phyloP scores from a whole-genome alignment of 108 stramenopile species.

The Schizochytrium sp. region DNA sequence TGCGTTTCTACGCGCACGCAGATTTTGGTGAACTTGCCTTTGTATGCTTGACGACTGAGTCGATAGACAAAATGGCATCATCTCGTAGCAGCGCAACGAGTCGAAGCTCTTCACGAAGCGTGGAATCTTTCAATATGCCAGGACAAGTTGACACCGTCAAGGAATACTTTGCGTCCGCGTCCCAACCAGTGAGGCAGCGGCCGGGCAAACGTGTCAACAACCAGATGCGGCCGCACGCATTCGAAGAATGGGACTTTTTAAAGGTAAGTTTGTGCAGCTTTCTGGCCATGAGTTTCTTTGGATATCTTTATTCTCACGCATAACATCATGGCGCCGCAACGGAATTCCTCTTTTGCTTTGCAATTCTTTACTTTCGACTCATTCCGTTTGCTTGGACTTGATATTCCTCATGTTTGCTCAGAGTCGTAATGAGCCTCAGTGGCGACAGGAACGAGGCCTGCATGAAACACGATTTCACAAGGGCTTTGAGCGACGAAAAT shows the following conservation, averaged over 20 bases:
- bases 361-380: too few species aligned
- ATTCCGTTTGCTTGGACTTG: too few species aligned
- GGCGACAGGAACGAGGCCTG: not conserved
- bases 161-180: not conserved
- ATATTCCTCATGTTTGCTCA: not conserved
- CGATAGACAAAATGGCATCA: not conserved
- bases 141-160: not conserved
- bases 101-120: not conserved
- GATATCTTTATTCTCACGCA: too few species aligned
- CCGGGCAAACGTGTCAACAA: not conserved
- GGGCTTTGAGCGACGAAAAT: conserved; percentile 1
- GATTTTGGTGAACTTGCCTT: too few species aligned
- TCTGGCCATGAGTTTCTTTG: too few species aligned
- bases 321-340: too few species aligned
- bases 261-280: not conserved
- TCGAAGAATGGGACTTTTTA: not conserved
- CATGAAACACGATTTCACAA: not conserved
- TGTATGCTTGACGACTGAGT: too few species aligned
- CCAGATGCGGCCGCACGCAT: not conserved
- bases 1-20: too few species aligned
- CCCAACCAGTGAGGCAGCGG: not conserved
- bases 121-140: not conserved
- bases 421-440: not conserved
- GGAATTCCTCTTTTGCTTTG: too few species aligned
- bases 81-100: not conserved